Percentiles rank a stretch among this genome's conserved stretches.
These are phyloP conservation scores for Capsicum chinense DNA, from an alignment of 257 asterid species.

Conservation along the genomic window DNA sequence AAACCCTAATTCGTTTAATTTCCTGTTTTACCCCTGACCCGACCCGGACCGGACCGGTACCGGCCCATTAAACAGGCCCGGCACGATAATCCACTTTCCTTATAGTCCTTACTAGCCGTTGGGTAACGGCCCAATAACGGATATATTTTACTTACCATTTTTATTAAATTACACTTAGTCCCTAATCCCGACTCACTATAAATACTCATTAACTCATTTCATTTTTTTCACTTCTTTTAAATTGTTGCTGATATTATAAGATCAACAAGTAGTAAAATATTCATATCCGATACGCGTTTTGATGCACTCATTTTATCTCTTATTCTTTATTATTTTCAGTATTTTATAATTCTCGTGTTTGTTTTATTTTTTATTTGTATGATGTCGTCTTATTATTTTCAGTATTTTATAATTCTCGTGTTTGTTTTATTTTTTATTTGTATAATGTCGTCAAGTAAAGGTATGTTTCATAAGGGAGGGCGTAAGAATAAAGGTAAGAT, in stretches of 20 bases:
- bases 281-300: neutral
- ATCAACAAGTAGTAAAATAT: too few relatives aligned
- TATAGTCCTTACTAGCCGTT: neutral
- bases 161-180: neutral
- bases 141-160: neutral
- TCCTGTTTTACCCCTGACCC: neutral
- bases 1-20: neutral
- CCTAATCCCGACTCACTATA: neutral
- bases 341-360: neutral
- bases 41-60: neutral
- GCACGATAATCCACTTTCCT: neutral
- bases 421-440: neutral
- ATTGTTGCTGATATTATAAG: neutral
- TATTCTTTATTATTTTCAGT: too few relatives aligned
- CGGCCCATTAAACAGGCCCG: conserved; percentile 1
- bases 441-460: neutral
- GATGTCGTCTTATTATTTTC: neutral
- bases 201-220: neutral
- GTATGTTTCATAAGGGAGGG: neutral
- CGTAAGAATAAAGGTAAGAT: neutral
- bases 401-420: accelerated
- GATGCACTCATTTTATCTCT: neutral
- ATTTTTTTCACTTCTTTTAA: neutral
- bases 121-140: neutral
- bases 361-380: neutral